These are phyloP conservation scores for Penicillium palitans DNA, from an alignment of 2,329 filamentous ascomycete genomes.

Conservation along the genomic window DNA sequence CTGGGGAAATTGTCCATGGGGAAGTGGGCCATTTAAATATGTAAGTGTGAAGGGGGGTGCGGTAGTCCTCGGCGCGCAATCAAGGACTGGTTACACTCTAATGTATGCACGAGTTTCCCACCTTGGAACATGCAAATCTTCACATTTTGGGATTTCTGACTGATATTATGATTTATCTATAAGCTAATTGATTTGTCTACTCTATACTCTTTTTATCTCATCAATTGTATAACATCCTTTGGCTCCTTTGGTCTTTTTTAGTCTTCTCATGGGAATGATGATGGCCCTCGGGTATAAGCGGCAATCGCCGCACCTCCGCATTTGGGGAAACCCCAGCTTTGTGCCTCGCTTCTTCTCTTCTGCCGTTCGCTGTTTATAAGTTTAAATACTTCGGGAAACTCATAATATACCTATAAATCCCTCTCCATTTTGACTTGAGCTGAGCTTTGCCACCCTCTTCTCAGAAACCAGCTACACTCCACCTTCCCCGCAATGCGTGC, in stretches of 20 bases:
- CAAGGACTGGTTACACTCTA: neutral
- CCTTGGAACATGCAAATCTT: neutral
- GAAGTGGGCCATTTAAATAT: constrained; percentile 2
- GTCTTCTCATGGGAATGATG: constrained; percentile 13
- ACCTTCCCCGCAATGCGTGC: constrained; percentile 39
- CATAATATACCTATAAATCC: neutral
- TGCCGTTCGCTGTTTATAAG: neutral
- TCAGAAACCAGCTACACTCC: constrained; percentile 4
- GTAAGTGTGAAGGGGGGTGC: constrained; percentile 7
- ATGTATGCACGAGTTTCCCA: neutral
- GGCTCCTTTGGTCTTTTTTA: neutral
- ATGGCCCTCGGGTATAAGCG: constrained; percentile 45
- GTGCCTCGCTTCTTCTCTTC: constrained; percentile 13
- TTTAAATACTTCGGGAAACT: neutral
- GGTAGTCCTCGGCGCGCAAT: constrained; percentile 25
- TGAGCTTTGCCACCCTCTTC: neutral
- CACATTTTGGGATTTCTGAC: neutral
- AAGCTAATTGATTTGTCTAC: neutral
- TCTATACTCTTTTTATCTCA: neutral
- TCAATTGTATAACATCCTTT: neutral
- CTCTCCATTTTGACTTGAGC: neutral
- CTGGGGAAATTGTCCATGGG: neutral
- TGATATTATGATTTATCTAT: neutral
- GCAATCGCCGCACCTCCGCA: constrained; percentile 47
- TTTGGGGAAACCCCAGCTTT: constrained; percentile 24